Evolutionary conservation across 768 basidiomycete genomes (phyloP), one percentile per base, ranked within the genome.

Genomic region (Russula sp.): DNA sequence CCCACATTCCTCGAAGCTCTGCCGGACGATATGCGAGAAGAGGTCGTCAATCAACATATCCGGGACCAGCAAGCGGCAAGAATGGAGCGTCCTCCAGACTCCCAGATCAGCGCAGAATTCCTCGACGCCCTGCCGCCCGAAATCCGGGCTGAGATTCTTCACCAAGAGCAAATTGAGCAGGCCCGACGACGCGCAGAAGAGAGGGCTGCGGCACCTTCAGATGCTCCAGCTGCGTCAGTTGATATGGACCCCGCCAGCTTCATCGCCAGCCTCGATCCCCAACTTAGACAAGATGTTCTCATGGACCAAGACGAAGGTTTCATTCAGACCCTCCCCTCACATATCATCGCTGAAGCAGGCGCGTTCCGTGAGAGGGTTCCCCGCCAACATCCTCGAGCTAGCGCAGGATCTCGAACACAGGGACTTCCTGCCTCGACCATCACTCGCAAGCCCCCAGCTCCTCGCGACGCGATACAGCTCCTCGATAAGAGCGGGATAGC

Each of bases 11-110:
- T 99, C 61, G 94, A 98, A 75, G 97, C 97, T 31, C 77, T 99
- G 9, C 97, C 97, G 0, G 97, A 99, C 71, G 96, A 98, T 68
- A 98, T 99, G 89, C 85, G 97, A 55, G 96, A 97, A 72, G 97
- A 99, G 71, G 94, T 99, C 40, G 80, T 99, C 57, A 94, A 95
- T 70, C 97, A 99, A 71, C 96, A 99, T 71, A 86, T 98, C 68
- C 87, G 94, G 9, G 97, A 98, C 69, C 91, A 88, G 64, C 86
- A 88, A 45, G 86, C 90, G 11, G 85, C 92, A 4, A 80, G 85
- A 70, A 77, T 86, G 60, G 88, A 88, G 72, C 81, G 84, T 51
- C 89, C 84, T 39, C 78, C 83, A 18, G 93, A 93, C 68, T 93
- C 93, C 0, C 88, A 91, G 70, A 95, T 99, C 74, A 96, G 91